Percentiles rank a stretch among this genome's conserved stretches.
phyloP scores from a whole-genome alignment of 2,329 filamentous ascomycete species.

The Amesomyces nigricolor region DNA sequence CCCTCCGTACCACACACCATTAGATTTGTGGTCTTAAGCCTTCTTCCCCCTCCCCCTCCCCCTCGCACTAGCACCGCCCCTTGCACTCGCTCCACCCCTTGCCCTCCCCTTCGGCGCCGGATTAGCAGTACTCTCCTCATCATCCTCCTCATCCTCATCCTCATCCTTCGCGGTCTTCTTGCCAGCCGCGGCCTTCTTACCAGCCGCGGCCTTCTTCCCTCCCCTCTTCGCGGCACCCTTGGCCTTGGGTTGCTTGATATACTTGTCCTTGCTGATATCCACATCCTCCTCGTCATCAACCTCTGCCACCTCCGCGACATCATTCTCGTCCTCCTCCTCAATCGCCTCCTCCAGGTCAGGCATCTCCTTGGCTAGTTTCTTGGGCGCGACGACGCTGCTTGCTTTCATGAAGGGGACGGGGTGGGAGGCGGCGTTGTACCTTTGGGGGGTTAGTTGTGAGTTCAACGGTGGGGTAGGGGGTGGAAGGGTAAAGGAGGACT shows the following conservation, averaged over 20 bases:
- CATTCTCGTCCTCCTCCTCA: slow-evolving; percentile 80
- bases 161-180: slow-evolving; percentile 23
- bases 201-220: slow-evolving; percentile 26
- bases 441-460: slow-evolving; percentile 32
- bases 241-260: slow-evolving; percentile 85
- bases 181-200: too few species aligned
- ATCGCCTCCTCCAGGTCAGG: slow-evolving; percentile 96
- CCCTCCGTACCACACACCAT: too few species aligned
- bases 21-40: slow-evolving; percentile 11
- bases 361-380: slow-evolving; percentile 65
- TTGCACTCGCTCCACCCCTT: slow-evolving; percentile 11
- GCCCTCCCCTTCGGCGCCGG: slow-evolving; percentile 35
- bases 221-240: slow-evolving; percentile 55
- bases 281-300: slow-evolving; percentile 68
- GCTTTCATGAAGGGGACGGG: slow-evolving; percentile 96
- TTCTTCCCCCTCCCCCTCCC: slow-evolving; percentile 43
- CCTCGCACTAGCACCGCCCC: slow-evolving; percentile 29
- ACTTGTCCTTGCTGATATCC: slow-evolving; percentile 93
- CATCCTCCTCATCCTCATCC: slow-evolving; percentile 47
- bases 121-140: slow-evolving; percentile 36
- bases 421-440: slow-evolving; percentile 81
- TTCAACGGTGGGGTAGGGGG: slow-evolving; percentile 14
- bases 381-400: slow-evolving; percentile 66
- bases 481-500: slow-evolving; percentile 35
- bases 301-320: slow-evolving; percentile 50